phyloP scores from a whole-genome alignment of 305 asterid genomes.

The Fraxinus nigra region DNA sequence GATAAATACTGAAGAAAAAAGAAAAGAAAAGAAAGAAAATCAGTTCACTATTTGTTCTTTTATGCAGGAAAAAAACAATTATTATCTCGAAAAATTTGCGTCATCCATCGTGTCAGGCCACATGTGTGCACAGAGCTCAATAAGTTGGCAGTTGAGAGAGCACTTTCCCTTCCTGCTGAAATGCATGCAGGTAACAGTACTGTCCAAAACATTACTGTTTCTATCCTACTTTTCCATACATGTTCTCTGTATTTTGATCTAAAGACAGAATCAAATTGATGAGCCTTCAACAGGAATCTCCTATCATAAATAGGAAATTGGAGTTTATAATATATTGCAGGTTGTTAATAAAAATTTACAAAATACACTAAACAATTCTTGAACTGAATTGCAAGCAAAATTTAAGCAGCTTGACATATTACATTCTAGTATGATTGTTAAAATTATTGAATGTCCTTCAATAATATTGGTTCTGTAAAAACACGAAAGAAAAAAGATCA shows the following conservation, averaged over 20 bases:
- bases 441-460: background rate
- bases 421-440: background rate
- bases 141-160: background rate
- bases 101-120: background rate
- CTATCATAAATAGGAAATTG: background rate
- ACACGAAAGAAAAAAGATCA: background rate
- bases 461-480: background rate
- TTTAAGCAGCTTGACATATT: background rate
- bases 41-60: background rate
- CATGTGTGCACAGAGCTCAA: background rate
- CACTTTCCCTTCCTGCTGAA: background rate
- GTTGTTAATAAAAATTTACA: background rate
- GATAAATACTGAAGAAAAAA: background rate
- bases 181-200: background rate
- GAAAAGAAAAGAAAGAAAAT: background rate
- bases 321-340: background rate
- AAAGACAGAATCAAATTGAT: background rate
- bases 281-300: background rate
- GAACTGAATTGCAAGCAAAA: background rate
- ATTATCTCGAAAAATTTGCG: background rate
- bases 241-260: background rate
- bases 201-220: background rate
- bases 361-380: background rate
- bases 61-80: background rate
- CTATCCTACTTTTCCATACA: background rate